These are phyloP conservation scores for Kalmanozyma brasiliensis DNA, from an alignment of 1,284 basidiomycete genomes.

Conservation along the genomic window DNA sequence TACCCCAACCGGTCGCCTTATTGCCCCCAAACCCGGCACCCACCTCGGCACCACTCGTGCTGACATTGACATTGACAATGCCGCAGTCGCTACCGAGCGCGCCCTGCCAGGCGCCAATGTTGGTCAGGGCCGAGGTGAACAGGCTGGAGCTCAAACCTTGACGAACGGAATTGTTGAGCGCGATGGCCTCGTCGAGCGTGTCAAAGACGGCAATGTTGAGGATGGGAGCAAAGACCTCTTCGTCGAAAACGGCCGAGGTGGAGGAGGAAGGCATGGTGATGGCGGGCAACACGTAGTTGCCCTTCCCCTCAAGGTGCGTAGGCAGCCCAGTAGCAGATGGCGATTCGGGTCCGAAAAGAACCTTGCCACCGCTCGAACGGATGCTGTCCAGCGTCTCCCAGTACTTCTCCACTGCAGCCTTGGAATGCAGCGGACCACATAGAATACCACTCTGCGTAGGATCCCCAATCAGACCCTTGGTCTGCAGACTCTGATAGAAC, in stretches of 20 bases:
- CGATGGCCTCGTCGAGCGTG: conserved; percentile 87
- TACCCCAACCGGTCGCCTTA: conserved; percentile 85
- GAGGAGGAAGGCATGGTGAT: conserved; percentile 77
- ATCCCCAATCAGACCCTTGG: conserved; percentile 76
- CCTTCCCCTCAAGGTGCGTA: conserved; percentile 67
- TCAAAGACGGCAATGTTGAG: conserved; percentile 89
- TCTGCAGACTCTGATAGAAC: conserved; percentile 75
- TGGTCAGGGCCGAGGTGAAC: conserved; percentile 74
- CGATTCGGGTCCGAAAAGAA: conserved; percentile 77
- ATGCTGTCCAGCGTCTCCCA: conserved; percentile 76
- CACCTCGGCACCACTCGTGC: conserved; percentile 93
- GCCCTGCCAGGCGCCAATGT: conserved; percentile 55
- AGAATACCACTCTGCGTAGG: conserved; percentile 80
- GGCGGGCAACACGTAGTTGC: conserved; percentile 89
- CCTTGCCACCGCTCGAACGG: conserved; percentile 77
- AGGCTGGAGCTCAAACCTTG: conserved; percentile 89
- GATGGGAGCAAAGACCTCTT: conserved; percentile 87
- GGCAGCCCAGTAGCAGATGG: conserved; percentile 69
- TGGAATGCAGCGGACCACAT: conserved; percentile 86
- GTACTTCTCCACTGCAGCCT: conserved; percentile 77
- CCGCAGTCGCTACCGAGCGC: conserved; percentile 53
- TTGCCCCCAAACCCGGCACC: conserved; percentile 91
- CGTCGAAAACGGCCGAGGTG: conserved; percentile 77
- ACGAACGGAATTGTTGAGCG: conserved; percentile 90
- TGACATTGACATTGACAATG: conserved; percentile 72